A percentile compares a stretch with the other conserved stretches of the same genome.
Evolutionary conservation across 2,329 filamentous ascomycete species (phyloP).

Genomic region (Colletotrichum incanum): DNA sequence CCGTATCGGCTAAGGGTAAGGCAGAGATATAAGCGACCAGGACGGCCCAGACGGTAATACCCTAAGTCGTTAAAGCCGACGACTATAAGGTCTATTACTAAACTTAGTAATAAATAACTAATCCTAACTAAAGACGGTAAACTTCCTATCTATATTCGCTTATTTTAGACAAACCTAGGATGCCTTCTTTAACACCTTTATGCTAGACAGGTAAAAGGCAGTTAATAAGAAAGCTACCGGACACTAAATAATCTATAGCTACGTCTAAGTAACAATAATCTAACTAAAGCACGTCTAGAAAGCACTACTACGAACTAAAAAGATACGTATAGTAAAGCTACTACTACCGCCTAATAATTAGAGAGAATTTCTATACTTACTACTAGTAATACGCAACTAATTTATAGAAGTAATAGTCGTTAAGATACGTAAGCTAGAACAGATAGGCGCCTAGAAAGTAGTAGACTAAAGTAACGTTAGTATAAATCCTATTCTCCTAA

Average conservation of each 20-base stretch:
- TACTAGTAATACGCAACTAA: neutral
- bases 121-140: neutral
- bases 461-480: neutral
- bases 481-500: neutral
- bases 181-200: neutral
- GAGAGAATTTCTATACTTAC: neutral
- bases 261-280: no score
- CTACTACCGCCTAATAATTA: neutral
- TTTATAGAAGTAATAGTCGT: neutral
- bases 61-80: neutral
- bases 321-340: no score
- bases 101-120: neutral
- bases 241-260: no score
- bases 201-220: neutral
- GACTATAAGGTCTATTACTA: neutral
- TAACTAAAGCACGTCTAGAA: no score
- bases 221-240: neutral
- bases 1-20: neutral
- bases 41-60: neutral
- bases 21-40: neutral
- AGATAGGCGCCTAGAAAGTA: neutral
- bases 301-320: no score
- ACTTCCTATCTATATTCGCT: neutral
- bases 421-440: neutral
- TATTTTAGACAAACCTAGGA: neutral